Conservation (phyloP, 176 grass and related monocot genomes). For the Rhynchospora breviuscula region DNA sequence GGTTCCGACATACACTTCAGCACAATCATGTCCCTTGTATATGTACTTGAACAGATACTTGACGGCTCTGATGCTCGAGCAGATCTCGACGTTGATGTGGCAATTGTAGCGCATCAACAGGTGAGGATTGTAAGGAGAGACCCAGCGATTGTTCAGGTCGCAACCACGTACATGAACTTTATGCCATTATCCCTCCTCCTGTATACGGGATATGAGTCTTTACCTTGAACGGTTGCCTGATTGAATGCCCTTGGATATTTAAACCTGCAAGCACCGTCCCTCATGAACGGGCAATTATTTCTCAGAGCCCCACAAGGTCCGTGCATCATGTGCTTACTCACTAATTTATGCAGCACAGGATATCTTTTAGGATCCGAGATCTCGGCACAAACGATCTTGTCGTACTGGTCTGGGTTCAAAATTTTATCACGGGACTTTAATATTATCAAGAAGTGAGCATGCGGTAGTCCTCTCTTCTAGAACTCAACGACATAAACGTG, state of each 20-base stretch:
- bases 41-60: conserved; percentile 33
- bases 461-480: conserved; percentile 11
- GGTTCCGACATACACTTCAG: background rate
- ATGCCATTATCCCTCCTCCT: background rate
- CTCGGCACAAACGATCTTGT: background rate
- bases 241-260: background rate
- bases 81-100: conserved; percentile 31
- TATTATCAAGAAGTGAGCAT: background rate
- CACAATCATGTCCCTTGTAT: conserved; percentile 16
- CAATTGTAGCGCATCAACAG: conserved; percentile 18
- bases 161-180: background rate
- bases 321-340: conserved; percentile 32
- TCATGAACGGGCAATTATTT: background rate
- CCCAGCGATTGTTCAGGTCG: background rate
- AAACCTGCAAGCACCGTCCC: background rate
- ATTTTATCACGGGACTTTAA: background rate
- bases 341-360: background rate
- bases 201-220: conserved; percentile 9
- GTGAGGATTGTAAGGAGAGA: background rate
- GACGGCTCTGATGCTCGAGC: background rate
- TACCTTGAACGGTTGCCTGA: background rate
- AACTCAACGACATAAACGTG: background rate
- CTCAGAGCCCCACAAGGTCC: conserved; percentile 16
- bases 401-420: conserved; percentile 13
- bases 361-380: background rate